A percentile compares a stretch with the other conserved stretches of the same genome.
These are phyloP conservation scores for Solanum sitiens DNA, from an alignment of 257 asterid species.

Conservation along the genomic window DNA sequence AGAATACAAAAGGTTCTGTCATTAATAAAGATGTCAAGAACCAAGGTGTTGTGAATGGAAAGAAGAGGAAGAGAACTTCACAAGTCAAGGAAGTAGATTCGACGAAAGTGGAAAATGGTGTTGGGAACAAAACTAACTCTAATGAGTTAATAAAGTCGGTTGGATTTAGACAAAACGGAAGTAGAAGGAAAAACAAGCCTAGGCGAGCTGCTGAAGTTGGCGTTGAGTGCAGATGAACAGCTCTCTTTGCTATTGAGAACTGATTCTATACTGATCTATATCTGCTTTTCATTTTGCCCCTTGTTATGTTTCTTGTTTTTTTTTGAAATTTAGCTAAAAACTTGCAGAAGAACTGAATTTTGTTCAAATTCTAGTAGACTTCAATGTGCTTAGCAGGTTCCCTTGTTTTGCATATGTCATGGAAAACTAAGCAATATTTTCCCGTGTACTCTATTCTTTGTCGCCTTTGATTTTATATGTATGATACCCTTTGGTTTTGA, in stretches of 20 bases:
- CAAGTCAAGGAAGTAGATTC: slow-evolving; percentile 40
- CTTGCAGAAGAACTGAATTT: neutral
- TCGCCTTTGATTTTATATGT: neutral
- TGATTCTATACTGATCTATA: neutral
- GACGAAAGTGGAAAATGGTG: slow-evolving; percentile 39
- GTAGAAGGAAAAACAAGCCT: slow-evolving; percentile 86
- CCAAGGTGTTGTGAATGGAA: slow-evolving; percentile 30
- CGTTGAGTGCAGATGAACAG: slow-evolving; percentile 55
- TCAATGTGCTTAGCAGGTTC: neutral
- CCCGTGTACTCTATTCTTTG: neutral
- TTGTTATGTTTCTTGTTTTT: neutral
- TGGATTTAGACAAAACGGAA: slow-evolving; percentile 61
- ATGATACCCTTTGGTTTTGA: neutral
- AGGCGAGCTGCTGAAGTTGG: slow-evolving; percentile 93
- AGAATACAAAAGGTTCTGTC: slow-evolving; percentile 21
- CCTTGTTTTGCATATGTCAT: neutral
- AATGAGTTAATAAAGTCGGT: slow-evolving; percentile 28
- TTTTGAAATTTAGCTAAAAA: neutral
- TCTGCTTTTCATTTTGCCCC: neutral
- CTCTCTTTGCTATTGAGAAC: neutral
- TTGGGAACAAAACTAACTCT: slow-evolving; percentile 22
- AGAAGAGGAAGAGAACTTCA: slow-evolving; percentile 55
- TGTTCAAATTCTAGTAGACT: neutral
- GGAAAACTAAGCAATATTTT: neutral
- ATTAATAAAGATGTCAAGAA: slow-evolving; percentile 30